Percentiles rank a stretch among this genome's conserved stretches.
Conservation (phyloP, 2,329 filamentous ascomycete species). For the Chaetomium strumarium region DNA sequence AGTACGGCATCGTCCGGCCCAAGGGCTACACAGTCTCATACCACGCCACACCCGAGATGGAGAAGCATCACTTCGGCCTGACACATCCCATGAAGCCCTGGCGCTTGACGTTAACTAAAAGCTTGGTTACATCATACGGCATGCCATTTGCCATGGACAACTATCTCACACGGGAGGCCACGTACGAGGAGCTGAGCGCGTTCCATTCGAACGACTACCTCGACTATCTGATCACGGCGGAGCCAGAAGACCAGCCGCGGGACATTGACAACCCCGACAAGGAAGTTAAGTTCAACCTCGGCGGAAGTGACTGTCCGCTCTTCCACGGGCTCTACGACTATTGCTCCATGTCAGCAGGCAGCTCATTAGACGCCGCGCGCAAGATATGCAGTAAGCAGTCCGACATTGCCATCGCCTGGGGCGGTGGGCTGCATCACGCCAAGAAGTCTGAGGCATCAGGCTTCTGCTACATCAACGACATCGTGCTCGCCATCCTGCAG, state of each 20-base stretch:
- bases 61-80: conserved; percentile 94
- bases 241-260: conserved; percentile 56
- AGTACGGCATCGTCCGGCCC: conserved; percentile 69
- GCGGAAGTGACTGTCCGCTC: conserved; percentile 87
- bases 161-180: conserved; percentile 77
- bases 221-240: conserved; percentile 72
- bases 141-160: conserved; percentile 97
- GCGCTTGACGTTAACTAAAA: conserved; percentile 91
- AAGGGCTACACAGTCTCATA: conserved; percentile 89
- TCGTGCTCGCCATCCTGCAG: conserved; percentile 87
- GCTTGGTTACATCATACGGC: conserved; percentile 88
- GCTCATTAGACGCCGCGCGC: conserved; percentile 82
- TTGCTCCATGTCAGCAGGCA: conserved; percentile 87
- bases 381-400: conserved; percentile 82
- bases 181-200: conserved; percentile 76
- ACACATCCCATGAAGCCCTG: conserved; percentile 99
- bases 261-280: conserved; percentile 61
- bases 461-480: conserved; percentile 99
- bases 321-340: conserved; percentile 96
- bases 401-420: conserved; percentile 97
- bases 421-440: conserved; percentile 90
- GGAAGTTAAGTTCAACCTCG: conserved; percentile 74
- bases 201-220: conserved; percentile 91
- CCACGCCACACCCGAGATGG: conserved; percentile 90
- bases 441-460: conserved; percentile 91